A percentile compares a stretch with the other conserved stretches of the same genome.
Evolutionary conservation across 2,329 filamentous ascomycete genomes (phyloP).

Genomic region (Aspergillus transmontanensis): DNA sequence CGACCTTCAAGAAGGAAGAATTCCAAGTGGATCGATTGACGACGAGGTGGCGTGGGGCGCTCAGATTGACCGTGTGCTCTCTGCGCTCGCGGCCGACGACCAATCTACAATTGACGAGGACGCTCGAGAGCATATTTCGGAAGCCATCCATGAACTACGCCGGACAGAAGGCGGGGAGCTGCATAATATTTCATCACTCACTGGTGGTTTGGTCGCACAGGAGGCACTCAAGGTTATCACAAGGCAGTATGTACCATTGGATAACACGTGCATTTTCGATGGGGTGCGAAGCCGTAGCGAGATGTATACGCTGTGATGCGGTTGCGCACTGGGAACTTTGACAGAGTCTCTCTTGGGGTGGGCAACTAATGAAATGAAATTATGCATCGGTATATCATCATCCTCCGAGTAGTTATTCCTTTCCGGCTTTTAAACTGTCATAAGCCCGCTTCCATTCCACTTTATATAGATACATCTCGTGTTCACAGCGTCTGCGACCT

Average conservation of each 20-base stretch:
- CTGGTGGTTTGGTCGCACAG: constrained; percentile 92
- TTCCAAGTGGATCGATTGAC: constrained; percentile 30
- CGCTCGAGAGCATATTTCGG: constrained; percentile 53
- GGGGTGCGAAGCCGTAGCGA: constrained; percentile 59
- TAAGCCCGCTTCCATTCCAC: neutral
- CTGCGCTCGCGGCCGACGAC: constrained; percentile 41
- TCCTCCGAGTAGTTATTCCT: neutral
- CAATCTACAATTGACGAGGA: constrained; percentile 51
- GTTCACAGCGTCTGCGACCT: neutral
- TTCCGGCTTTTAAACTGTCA: neutral
- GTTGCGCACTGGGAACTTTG: neutral
- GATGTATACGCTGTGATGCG: constrained; percentile 51
- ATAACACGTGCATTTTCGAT: constrained; percentile 66
- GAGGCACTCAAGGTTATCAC: constrained; percentile 84
- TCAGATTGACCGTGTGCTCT: constrained; percentile 32
- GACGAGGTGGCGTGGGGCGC: constrained; percentile 35
- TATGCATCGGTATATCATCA: neutral
- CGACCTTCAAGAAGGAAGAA: constrained; percentile 53
- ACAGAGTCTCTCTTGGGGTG: neutral
- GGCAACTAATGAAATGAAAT: constrained; percentile 6
- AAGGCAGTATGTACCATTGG: constrained; percentile 66
- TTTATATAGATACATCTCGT: neutral
- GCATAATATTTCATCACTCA: constrained; percentile 86
- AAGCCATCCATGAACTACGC: constrained; percentile 67
- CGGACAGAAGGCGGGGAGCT: constrained; percentile 82